Evolutionary conservation across 2,329 filamentous ascomycete genomes (phyloP), one percentile per base, ranked within the genome.

Genomic region (Fusarium nematophilum): DNA sequence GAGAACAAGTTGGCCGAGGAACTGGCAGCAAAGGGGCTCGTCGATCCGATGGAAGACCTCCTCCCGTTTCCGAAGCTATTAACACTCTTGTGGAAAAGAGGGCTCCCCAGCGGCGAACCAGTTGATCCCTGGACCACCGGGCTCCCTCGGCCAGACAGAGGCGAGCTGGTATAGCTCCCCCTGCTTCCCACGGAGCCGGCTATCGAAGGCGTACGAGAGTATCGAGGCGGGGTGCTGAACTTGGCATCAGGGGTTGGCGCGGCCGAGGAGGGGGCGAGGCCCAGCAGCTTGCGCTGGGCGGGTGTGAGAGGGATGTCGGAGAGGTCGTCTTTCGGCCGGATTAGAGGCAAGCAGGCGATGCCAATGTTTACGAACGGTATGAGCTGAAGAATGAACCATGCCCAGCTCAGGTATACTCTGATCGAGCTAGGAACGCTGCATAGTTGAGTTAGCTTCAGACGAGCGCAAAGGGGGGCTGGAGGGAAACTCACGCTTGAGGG

Each of bases 201-300:
- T 76, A 86, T 72, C 15, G 86, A 90, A 21, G 89, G 85, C 10
- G 91, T 94, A 54, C 92, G 84, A 29, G 90, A 86, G 78, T 96
- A 97, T 68, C 92, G 87, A 3, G 94, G 94, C 4, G 94, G 94
- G 1, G 94, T 97, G 67, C 90, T 87, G 75, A 91, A 96, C 30
- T 70, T 72, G 53, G 85, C 85, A 34, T 90, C 88, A 2, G 92
- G 89, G 0, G 89, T 90, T 0, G 90, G 84, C 3, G 85, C 79
- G 3, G 79, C 76, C 3, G 83, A 81, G 54, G 83, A 86, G 3
- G 92, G 89, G 31, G 89, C 85, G 4, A 99, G 86, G 40, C 93
- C 93, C 45, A 99, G 86, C 11, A 97, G 84, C 62, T 88, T 84
- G 58, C 94, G 90, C 79, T 98, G 95, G 36, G 73, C 71, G 25